Conservation (phyloP, 345 rosid species). For the Dipteronia sinensis region DNA sequence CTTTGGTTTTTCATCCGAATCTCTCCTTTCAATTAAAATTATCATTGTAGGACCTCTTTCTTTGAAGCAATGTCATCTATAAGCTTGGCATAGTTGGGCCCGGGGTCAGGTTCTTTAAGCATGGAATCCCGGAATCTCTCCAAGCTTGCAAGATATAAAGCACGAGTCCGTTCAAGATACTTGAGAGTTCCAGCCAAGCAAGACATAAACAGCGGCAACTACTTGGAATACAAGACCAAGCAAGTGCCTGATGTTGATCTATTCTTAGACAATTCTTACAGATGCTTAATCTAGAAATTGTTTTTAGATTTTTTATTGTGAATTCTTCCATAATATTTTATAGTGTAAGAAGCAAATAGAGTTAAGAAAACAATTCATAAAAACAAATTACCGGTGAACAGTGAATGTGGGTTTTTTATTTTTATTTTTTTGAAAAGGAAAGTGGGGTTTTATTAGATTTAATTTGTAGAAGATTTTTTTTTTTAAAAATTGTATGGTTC, state of each 20-base stretch:
- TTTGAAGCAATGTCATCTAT: constrained; percentile 10
- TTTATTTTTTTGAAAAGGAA: too few relatives aligned
- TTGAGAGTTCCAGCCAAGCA: constrained; percentile 22
- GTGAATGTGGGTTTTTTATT: too few relatives aligned
- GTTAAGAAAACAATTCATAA: too few relatives aligned
- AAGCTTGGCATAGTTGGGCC: constrained; percentile 9
- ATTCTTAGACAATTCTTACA: constrained; percentile 2
- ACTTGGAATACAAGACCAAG: not conserved
- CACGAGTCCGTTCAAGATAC: constrained; percentile 22
- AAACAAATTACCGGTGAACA: too few relatives aligned
- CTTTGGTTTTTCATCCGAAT: not conserved
- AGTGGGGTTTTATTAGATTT: too few relatives aligned
- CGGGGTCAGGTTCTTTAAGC: constrained; percentile 7
- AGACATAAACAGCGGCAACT: not conserved
- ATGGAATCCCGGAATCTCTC: constrained; percentile 13
- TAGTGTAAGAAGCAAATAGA: too few relatives aligned
- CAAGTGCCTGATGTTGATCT: not conserved
- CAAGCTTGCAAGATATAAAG: constrained; percentile 22
- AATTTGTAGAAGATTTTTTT: too few relatives aligned
- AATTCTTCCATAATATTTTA: not conserved
- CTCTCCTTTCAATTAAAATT: not conserved
- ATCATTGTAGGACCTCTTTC: constrained; percentile 38
- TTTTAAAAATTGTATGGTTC: too few relatives aligned
- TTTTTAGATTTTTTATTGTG: too few relatives aligned
- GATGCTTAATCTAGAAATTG: too few relatives aligned